These are phyloP conservation scores for Diaporthe sp. DNA, from an alignment of 2,329 filamentous ascomycete species.

Conservation along the genomic window DNA sequence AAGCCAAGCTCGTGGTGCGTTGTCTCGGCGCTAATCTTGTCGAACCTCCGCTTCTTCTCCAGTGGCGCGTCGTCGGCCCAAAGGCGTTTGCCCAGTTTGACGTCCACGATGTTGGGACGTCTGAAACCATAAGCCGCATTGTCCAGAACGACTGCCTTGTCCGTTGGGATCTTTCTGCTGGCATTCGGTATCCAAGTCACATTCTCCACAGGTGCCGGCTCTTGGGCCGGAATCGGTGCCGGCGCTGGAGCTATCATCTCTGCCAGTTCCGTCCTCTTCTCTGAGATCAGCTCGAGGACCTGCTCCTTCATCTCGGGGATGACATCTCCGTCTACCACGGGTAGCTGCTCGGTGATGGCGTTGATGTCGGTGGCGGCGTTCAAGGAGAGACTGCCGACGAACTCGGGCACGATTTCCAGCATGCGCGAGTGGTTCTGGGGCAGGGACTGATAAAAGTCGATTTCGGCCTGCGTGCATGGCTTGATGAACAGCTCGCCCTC, in stretches of 20 bases:
- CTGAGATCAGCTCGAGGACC: constrained; percentile 43
- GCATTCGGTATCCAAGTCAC: constrained; percentile 63
- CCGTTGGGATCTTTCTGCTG: constrained; percentile 76
- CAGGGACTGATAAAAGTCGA: constrained; percentile 86
- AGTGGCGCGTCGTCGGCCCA: constrained; percentile 81
- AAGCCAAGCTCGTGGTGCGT: constrained; percentile 73
- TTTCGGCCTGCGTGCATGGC: constrained; percentile 87
- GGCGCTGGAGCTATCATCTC: constrained; percentile 36
- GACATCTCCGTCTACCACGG: constrained; percentile 57
- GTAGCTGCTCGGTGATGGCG: constrained; percentile 63
- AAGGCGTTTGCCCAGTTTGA: constrained; percentile 88
- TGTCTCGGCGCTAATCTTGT: constrained; percentile 69
- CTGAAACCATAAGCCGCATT: constrained; percentile 86
- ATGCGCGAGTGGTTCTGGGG: constrained; percentile 78
- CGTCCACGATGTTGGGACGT: constrained; percentile 89
- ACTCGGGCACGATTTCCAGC: constrained; percentile 84
- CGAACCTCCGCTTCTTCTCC: constrained; percentile 71
- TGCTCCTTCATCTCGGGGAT: constrained; percentile 58
- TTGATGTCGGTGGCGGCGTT: constrained; percentile 63
- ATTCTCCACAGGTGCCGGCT: constrained; percentile 41
- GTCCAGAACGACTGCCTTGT: constrained; percentile 84
- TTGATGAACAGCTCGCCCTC: constrained; percentile 93
- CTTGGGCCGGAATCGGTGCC: constrained; percentile 21
- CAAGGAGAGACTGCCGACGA: constrained; percentile 84
- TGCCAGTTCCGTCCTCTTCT: constrained; percentile 38